Evolutionary conservation across 2,329 filamentous ascomycete species (phyloP), one percentile per base, ranked within the genome.

Genomic region (Colletotrichum trifolii): DNA sequence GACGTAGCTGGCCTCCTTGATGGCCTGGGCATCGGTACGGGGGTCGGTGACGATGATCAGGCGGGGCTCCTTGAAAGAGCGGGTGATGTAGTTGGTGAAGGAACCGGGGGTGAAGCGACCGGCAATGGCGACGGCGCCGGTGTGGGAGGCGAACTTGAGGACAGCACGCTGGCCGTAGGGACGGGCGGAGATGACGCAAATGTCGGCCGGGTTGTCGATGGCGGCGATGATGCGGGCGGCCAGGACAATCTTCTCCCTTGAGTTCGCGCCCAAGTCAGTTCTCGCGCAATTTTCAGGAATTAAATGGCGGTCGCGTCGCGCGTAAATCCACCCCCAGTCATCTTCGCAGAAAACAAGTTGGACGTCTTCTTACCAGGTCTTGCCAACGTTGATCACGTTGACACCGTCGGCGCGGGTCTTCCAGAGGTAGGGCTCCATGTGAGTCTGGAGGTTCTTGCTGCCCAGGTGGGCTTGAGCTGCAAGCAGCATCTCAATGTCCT

Each of bases 11-110:
- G 96, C 96, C 89, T 99, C 96, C 91, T 97, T 98, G 91, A 99
- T 99, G 79, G 96, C 96, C 90, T 99, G 96, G 81, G 96, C 93
- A 79, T 99, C 96, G 87, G 96, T 99, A 85, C 96, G 95, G 77
- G 96, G 96, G 84, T 99, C 96, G 85, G 96, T 99, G 79, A 99
- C 96, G 82, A 99, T 90, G 85, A 99, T 98, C 80, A 99, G 89
- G 83, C 96, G 96, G 80, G 96, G 96, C 89, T 99, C 96, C 91
- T 97, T 97, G 94, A 99, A 99, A 72, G 96, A 98, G 79, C 96
- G 95, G 84, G 96, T 99, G 91, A 99, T 99, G 92, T 99, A 99
- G 91, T 99, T 99, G 89, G 96, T 99, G 91, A 99, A 99, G 85
- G 95, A 97, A 92, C 96, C 96, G 82, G 96, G 96, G 80, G 96